Evolutionary conservation across 2,329 filamentous ascomycete species (phyloP).

Genomic region (Epichloe bromicola): DNA sequence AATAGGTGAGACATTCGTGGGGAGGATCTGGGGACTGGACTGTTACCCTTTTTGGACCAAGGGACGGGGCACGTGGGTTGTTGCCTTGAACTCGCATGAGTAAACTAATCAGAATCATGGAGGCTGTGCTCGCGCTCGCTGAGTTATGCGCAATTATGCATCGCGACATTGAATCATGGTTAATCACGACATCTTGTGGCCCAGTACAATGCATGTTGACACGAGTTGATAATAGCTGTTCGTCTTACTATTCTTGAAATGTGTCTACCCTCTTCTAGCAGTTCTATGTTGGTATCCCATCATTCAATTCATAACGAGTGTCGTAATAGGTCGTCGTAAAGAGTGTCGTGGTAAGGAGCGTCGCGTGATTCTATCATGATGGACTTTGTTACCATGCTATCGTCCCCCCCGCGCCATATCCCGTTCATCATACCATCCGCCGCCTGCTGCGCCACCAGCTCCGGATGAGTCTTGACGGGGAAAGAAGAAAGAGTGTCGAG

Average conservation of each 20-base stretch:
- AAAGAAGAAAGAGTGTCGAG: not conserved
- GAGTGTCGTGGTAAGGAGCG: not conserved
- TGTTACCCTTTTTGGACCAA: no score
- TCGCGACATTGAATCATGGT: not conserved
- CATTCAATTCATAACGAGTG: not conserved
- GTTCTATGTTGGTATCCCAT: not conserved
- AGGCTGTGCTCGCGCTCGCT: not conserved
- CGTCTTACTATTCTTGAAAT: not conserved
- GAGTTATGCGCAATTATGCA: not conserved
- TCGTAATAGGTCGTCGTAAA: not conserved
- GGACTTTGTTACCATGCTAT: no score
- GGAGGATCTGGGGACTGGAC: no score
- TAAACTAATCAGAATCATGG: not conserved
- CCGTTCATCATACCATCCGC: no score
- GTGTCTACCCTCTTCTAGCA: not conserved
- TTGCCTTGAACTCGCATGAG: not conserved
- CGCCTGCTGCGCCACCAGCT: not conserved
- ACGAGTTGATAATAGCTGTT: no score
- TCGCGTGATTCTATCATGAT: no score
- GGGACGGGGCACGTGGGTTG: no score
- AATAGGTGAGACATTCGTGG: no score
- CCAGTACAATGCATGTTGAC: no score
- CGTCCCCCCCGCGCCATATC: no score
- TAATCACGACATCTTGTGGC: not conserved
- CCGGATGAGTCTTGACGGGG: not conserved